phyloP scores from a whole-genome alignment of 805 yeast genomes.

The Kazachstania kunashirensis region DNA sequence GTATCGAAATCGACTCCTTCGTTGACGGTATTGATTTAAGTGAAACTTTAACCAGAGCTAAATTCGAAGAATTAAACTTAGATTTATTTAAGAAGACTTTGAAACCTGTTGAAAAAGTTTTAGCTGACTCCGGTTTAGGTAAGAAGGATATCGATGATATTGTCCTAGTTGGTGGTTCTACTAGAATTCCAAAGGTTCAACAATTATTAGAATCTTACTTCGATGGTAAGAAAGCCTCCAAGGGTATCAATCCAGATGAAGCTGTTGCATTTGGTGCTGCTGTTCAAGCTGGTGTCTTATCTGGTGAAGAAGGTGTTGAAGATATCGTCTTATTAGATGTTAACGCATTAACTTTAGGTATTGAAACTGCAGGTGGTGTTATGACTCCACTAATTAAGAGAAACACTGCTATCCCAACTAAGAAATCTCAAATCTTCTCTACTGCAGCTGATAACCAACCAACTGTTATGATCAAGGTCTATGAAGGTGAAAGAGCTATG shows the following conservation, averaged over 20 bases:
- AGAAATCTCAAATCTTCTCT: conserved; percentile 89
- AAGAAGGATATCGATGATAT: conserved; percentile 86
- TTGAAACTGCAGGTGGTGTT: conserved; percentile 95
- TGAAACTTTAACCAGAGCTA: conserved; percentile 92
- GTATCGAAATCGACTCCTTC: conserved; percentile 92
- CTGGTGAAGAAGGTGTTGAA: conserved; percentile 91
- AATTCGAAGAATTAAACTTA: conserved; percentile 92
- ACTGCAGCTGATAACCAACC: conserved; percentile 96
- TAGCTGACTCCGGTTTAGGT: conserved; percentile 84
- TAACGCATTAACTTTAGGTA: conserved; percentile 89
- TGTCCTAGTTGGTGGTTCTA: conserved; percentile 97
- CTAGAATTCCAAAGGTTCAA: conserved; percentile 98
- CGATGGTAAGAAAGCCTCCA: conserved; percentile 90
- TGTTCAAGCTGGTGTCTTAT: conserved; percentile 94
- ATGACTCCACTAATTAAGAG: conserved; percentile 93
- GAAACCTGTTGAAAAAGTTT: conserved; percentile 92
- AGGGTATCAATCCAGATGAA: conserved; percentile 98
- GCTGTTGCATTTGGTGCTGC: conserved; percentile 99
- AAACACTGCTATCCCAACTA: conserved; percentile 92
- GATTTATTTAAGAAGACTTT: conserved; percentile 89
- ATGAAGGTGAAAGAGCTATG: conserved; percentile 92
- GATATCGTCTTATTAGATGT: conserved; percentile 86
- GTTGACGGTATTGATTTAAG: conserved; percentile 92
- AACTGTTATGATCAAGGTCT: conserved; percentile 87
- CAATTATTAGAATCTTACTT: conserved; percentile 82